Evolutionary conservation across 2,329 filamentous ascomycete species (phyloP), one percentile per base, ranked within the genome.

Genomic region (Xylariaceae sp.): DNA sequence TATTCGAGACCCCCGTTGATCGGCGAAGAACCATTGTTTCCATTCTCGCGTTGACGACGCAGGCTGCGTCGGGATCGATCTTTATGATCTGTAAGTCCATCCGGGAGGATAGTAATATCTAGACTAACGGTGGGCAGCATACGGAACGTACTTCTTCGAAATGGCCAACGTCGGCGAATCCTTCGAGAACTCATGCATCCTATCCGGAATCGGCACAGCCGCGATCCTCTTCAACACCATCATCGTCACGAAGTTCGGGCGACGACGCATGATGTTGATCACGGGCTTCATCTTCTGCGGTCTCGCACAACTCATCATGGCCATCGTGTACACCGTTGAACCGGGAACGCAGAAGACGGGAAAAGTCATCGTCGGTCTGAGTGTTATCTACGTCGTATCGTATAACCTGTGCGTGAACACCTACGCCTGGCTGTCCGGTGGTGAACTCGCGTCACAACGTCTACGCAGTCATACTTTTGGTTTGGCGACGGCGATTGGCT

Each of bases 121-220:
- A n/a, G n/a, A n/a, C n/a, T n/a, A n/a, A n/a, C n/a, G n/a, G 30
- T 65, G 68, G 35, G 8, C 44, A 82, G 80, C 78, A 1, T 82
- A 81, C 64, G 76, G 77, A 23, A 84, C 82, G 1, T 85, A 85
- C 69, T 85, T 85, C 74, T 82, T 85, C 67, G 76, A 80, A 65
- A 84, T 84, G 78, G 81, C 82, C 41, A 75, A 78, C 51, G 79
- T 85, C 3, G 75, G 78, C 39, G 75, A 80, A 53, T 76, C 82
- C 7, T 85, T 85, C 67, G 78, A 80, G 65, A 84, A 84, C 71
- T 74, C 78, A 11, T 83, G 82, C 66, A 81, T 84, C 51, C 74
- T 84, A 11, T 78, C 74, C 35, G 77, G 76, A 5, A 76, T 83
- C 52, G 81, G 82, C 13, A 81, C 83, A 15, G 67, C 80, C n/a